Percentiles rank a stretch among this genome's conserved stretches.
Conservation (phyloP, 306 rosid species). For the Crataegus laevigata region DNA sequence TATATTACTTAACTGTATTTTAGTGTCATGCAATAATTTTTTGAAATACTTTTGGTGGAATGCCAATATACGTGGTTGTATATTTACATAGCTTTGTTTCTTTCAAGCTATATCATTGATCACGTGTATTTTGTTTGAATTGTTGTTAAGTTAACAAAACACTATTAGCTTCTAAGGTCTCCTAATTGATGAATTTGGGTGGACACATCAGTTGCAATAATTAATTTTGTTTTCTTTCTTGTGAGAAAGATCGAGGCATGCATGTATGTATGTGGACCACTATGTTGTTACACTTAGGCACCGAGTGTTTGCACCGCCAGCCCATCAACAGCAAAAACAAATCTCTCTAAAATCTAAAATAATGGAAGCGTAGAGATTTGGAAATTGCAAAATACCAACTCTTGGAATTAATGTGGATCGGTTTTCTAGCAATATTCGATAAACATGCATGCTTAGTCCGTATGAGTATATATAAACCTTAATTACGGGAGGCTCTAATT, state of each 20-base stretch:
- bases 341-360: background rate
- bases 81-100: background rate
- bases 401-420: background rate
- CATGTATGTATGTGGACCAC: background rate
- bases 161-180: background rate
- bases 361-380: slow-evolving; percentile 1
- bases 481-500: background rate
- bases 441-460: background rate
- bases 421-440: background rate
- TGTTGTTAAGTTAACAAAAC: background rate
- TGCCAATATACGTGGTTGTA: background rate
- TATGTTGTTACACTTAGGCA: background rate
- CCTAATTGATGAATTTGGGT: background rate
- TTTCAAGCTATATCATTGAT: background rate
- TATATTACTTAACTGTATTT: no score
- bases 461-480: background rate
- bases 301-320: slow-evolving; percentile 3
- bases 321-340: background rate
- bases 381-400: background rate
- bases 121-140: background rate
- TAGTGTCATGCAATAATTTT: no score
- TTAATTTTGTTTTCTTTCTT: background rate
- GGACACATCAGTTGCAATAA: background rate
- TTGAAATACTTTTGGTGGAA: background rate
- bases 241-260: background rate